Percentiles rank a stretch among this genome's conserved stretches.
Conservation (phyloP, 225 moss, liverwort and hornwort genomes). For the Takakia lepidozioides region DNA sequence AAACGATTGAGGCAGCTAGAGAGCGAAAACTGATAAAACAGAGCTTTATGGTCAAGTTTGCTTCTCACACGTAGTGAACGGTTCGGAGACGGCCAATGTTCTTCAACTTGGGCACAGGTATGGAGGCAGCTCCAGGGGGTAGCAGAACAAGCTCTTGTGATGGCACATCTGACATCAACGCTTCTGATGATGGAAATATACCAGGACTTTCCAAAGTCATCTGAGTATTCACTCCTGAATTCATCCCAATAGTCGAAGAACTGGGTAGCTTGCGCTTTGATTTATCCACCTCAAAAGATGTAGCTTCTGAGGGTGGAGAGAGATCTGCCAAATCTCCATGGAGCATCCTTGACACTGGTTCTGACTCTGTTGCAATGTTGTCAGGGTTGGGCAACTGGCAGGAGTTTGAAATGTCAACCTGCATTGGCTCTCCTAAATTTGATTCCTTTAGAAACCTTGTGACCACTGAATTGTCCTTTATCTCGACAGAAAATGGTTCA, state of each 20-base stretch:
- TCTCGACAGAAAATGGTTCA: conserved; percentile 35
- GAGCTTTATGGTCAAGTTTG: too few species aligned
- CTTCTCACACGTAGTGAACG: conserved; percentile 82
- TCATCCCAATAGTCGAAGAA: too few species aligned
- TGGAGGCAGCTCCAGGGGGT: conserved; percentile 21
- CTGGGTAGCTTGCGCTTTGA: too few species aligned
- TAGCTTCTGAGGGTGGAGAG: conserved; percentile 1
- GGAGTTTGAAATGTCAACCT: conserved; percentile 7
- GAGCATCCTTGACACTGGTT: conserved; percentile 2
- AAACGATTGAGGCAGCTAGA: not conserved
- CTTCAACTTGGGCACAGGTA: conserved; percentile 74
- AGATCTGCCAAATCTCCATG: conserved; percentile 25
- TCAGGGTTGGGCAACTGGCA: conserved; percentile 1
- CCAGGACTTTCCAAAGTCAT: conserved; percentile 11
- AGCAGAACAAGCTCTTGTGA: conserved; percentile 62
- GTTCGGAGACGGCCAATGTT: conserved; percentile 74
- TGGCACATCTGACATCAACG: conserved; percentile 1
- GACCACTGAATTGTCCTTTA: conserved; percentile 5
- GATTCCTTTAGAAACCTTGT: too few species aligned
- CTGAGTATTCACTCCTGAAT: conserved; percentile 8
- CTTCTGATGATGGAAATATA: not conserved
- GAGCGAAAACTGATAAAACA: not conserved
- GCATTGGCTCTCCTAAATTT: too few species aligned
- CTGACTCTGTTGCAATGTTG: conserved; percentile 10
- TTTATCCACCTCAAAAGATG: too few species aligned